Conservation (phyloP, 2,329 filamentous ascomycete species). For the Cladorrhinum sp. region DNA sequence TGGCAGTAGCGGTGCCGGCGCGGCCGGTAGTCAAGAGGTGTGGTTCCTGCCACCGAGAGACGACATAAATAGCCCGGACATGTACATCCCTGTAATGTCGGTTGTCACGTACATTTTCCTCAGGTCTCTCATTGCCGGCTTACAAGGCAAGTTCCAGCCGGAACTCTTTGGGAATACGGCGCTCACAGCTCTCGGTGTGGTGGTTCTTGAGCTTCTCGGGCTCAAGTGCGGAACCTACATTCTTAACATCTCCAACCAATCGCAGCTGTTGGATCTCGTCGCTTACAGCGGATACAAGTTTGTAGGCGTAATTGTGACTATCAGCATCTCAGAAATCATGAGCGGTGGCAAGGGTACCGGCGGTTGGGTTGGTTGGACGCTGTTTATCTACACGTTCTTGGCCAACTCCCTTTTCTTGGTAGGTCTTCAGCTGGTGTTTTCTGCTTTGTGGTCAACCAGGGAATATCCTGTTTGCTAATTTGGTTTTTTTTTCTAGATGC, state of each 20-base stretch:
- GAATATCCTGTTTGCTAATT: constrained; percentile 19
- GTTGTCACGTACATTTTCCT: constrained; percentile 96
- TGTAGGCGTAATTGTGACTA: constrained; percentile 89
- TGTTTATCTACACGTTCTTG: constrained; percentile 88
- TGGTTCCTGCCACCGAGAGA: constrained; percentile 90
- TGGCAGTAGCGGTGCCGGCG: constrained; percentile 48
- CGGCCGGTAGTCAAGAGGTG: constrained; percentile 57
- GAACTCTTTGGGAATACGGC: constrained; percentile 90
- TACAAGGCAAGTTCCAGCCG: constrained; percentile 88
- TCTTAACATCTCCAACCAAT: constrained; percentile 88
- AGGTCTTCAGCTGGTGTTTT: constrained; percentile 35
- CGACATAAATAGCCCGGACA: constrained; percentile 96
- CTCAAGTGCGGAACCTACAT: constrained; percentile 93
- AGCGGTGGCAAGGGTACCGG: constrained; percentile 79
- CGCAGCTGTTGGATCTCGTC: constrained; percentile 87
- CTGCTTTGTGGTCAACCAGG: neutral
- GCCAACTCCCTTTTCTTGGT: constrained; percentile 96
- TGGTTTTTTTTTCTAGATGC: constrained; percentile 61
- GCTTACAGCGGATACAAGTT: constrained; percentile 99
- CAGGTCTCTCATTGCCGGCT: constrained; percentile 82
- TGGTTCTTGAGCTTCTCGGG: constrained; percentile 83
- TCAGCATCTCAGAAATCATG: constrained; percentile 73
- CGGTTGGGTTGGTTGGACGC: constrained; percentile 81
- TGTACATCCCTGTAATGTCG: constrained; percentile 97
- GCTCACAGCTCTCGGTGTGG: constrained; percentile 76